These are phyloP conservation scores for Cyclostephanos invisitatus DNA, from an alignment of 108 stramenopile genomes.

Conservation along the genomic window DNA sequence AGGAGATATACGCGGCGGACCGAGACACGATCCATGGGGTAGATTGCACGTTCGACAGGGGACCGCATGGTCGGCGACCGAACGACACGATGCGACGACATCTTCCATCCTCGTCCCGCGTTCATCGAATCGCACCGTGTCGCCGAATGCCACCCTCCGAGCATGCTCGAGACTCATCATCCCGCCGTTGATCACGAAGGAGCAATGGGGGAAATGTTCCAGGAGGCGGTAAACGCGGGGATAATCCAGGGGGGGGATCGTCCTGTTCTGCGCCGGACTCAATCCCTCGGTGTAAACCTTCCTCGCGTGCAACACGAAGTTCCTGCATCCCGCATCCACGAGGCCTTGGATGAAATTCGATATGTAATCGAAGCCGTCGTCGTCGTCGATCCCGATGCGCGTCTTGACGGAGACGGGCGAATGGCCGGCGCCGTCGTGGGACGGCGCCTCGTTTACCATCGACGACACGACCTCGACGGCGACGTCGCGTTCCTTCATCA, in stretches of 20 bases:
- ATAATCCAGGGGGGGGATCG: conserved; percentile 73
- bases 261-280: conserved; percentile 68
- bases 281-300: conserved; percentile 60
- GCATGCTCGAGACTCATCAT: conserved; percentile 61
- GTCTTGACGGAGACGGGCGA: conserved; percentile 64
- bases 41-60: conserved; percentile 57
- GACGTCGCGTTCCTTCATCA: conserved; percentile 48
- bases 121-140: conserved; percentile 8
- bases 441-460: conserved; percentile 23
- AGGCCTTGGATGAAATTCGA: conserved; percentile 45
- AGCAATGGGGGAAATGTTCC: conserved; percentile 64
- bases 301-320: conserved; percentile 72
- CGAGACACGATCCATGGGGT: conserved; percentile 63
- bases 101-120: conserved; percentile 1
- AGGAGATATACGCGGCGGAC: conserved; percentile 52
- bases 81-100: neutral
- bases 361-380: conserved; percentile 56
- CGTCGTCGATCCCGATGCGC: conserved; percentile 70
- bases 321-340: conserved; percentile 41
- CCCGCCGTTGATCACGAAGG: conserved; percentile 79
- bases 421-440: conserved; percentile 6
- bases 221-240: conserved; percentile 67
- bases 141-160: conserved; percentile 51
- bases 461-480: conserved; percentile 22
- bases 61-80: conserved; percentile 31